Percentiles rank a stretch among this genome's conserved stretches.
phyloP scores from a whole-genome alignment of 2,329 filamentous ascomycete species.

The Cercospora sojina region DNA sequence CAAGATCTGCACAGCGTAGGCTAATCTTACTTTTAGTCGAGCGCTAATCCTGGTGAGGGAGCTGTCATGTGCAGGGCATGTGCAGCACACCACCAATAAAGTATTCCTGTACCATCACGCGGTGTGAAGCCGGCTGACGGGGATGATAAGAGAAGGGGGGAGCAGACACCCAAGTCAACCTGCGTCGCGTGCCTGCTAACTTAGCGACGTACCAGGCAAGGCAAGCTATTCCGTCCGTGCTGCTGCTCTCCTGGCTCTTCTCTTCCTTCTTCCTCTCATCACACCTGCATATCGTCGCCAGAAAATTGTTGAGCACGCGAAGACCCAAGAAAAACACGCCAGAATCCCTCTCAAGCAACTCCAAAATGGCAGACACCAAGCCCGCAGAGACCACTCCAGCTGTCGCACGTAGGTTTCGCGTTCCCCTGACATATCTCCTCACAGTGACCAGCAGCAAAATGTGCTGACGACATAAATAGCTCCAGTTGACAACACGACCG shows the following conservation, averaged over 20 bases:
- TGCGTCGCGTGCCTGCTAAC: slow-evolving; percentile 12
- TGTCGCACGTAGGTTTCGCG: neutral
- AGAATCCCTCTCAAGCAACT: neutral
- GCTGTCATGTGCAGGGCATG: slow-evolving; percentile 14
- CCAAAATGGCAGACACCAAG: slow-evolving; percentile 5
- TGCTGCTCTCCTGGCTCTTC: slow-evolving; percentile 2
- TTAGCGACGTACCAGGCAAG: neutral
- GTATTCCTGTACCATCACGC: slow-evolving; percentile 10
- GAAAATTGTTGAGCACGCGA: neutral
- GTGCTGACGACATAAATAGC: slow-evolving; percentile 1
- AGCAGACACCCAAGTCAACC: neutral
- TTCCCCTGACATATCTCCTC: neutral
- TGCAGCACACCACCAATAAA: slow-evolving; percentile 14
- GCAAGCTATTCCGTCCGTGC: slow-evolving; percentile 4
- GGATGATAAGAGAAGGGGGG: slow-evolving; percentile 8
- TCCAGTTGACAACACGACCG: neutral
- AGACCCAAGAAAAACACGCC: neutral
- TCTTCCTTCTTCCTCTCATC: neutral
- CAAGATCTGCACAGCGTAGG: slow-evolving; percentile 13
- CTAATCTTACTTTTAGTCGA: slow-evolving; percentile 9
- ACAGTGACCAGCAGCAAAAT: neutral
- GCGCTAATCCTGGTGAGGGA: slow-evolving; percentile 8
- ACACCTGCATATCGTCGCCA: neutral
- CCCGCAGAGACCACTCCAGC: slow-evolving; percentile 3
- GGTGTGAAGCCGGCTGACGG: slow-evolving; percentile 7